Evolutionary conservation across 768 basidiomycete species (phyloP).

Genomic region (Baorangia bicolor): DNA sequence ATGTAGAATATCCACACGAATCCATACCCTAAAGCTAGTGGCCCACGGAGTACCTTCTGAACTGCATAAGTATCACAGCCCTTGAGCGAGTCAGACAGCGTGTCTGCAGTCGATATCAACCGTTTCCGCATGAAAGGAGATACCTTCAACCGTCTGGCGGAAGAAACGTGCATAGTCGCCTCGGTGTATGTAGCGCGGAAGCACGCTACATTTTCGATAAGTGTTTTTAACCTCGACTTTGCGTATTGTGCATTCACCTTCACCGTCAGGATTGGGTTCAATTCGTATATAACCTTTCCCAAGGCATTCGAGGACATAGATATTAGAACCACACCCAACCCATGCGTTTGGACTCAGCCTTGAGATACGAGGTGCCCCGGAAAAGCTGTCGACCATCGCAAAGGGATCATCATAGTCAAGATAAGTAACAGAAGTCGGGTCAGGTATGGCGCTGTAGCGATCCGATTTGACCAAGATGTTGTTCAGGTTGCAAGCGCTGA

Average conservation of each 20-base stretch:
- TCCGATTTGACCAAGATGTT: constrained; percentile 14
- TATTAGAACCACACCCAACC: constrained; percentile 73
- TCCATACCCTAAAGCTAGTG: constrained; percentile 48
- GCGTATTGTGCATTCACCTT: constrained; percentile 28
- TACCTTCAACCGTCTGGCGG: constrained; percentile 43
- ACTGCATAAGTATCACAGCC: constrained; percentile 69
- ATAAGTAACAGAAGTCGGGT: constrained; percentile 67
- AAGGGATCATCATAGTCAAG: constrained; percentile 78
- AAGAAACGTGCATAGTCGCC: constrained; percentile 43
- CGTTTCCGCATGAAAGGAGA: constrained; percentile 57
- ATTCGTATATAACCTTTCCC: constrained; percentile 68
- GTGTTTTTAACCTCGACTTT: neutral
- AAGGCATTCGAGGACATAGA: constrained; percentile 76
- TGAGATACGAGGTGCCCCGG: constrained; percentile 54
- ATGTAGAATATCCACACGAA: constrained; percentile 2
- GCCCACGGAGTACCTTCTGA: constrained; percentile 53
- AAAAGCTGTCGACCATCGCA: constrained; percentile 47
- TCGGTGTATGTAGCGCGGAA: constrained; percentile 59
- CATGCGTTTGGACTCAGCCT: constrained; percentile 63
- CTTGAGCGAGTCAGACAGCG: constrained; percentile 58
- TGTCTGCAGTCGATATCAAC: constrained; percentile 50
- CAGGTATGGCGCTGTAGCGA: constrained; percentile 40
- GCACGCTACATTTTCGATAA: constrained; percentile 23
- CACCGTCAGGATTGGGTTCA: constrained; percentile 41
- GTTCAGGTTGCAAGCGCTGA: neutral